Conservation (phyloP, 2,329 filamentous ascomycete genomes). For the Fusarium chlamydosporum region DNA sequence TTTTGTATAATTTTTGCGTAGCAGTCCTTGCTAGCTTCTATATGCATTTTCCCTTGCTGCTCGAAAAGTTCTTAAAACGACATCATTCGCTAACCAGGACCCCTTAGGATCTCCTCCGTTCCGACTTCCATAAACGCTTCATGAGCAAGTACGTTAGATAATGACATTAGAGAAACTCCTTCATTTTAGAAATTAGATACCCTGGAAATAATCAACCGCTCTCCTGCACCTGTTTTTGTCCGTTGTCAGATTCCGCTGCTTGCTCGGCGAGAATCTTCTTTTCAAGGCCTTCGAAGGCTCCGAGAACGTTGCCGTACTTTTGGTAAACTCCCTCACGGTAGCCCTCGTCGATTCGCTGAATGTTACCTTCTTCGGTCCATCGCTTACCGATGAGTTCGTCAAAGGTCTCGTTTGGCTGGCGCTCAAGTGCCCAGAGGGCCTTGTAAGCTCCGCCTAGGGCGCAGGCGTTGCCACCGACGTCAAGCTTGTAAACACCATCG, state of each 20-base stretch:
- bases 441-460: conserved; percentile 96
- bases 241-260: conserved; percentile 30
- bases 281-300: conserved; percentile 84
- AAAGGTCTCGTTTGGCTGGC: conserved; percentile 78
- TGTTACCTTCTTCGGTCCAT: conserved; percentile 88
- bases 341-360: conserved; percentile 85
- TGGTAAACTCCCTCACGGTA: conserved; percentile 82
- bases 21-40: conserved; percentile 6
- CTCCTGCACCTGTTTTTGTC: conserved; percentile 18
- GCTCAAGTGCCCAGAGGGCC: conserved; percentile 90
- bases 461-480: conserved; percentile 95
- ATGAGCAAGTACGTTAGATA: conserved; percentile 81
- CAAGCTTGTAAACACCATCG: conserved; percentile 92
- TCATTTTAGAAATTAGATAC: conserved; percentile 51
- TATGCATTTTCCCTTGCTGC: neutral
- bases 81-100: conserved; percentile 40
- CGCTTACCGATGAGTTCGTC: conserved; percentile 86
- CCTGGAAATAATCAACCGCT: conserved; percentile 38
- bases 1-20: conserved; percentile 9
- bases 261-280: conserved; percentile 67
- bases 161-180: conserved; percentile 31
- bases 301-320: conserved; percentile 81
- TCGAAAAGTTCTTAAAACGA: neutral
- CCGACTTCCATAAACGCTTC: conserved; percentile 97
- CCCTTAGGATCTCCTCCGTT: conserved; percentile 84